Evolutionary conservation across 2,329 filamentous ascomycete genomes (phyloP), one percentile per base, ranked within the genome.

Genomic region (Neonectria magnoliae): DNA sequence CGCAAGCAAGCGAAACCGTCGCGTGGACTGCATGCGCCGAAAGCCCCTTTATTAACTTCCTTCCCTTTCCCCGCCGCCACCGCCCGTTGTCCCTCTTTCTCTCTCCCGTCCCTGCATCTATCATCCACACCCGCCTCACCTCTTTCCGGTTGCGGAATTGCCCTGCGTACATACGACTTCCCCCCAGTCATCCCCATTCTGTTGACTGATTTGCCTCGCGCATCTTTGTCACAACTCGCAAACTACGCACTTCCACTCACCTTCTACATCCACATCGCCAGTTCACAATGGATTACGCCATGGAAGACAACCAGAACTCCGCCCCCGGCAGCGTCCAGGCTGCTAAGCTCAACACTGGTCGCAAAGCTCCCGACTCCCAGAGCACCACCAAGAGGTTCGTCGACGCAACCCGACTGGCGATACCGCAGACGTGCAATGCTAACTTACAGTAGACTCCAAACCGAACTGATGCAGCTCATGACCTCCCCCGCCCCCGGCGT

Each of bases 391-490:
- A 94, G 82, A 88, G 92, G 92, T 94, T 81, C 57, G 81, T 65
- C 31, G 29, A 44, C 55, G 51, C 8, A 47, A 59, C 41, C 50
- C 57, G 57, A 60, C 50, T 20, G 33, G n/a, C 20, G 38, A 16
- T 8, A 18, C n/a, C 13, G 25, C 41, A 9, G 14, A 18, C 27
- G 18, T 44, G 25, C 44, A 38, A 44, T 57, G 48, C 68, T 73
- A 48, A 69, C 55, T 47, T 25, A 8, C 16, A 10, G 25, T 76
- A 98, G 96, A 75, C 87, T 99, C 62, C 96, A 99, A 82, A 97
- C 94, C 53, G 96, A 99, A 82, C 87, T 99, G 72, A 98, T 99
- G 95, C 91, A 96, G 80, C 90, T 99, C 73, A 98, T 99, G 96
- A 94, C 94, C 74, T 94, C 94, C 45, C 91, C 94, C 2, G 94